phyloP scores from a whole-genome alignment of 164 flowering plant species.

The Berberis thunbergii region DNA sequence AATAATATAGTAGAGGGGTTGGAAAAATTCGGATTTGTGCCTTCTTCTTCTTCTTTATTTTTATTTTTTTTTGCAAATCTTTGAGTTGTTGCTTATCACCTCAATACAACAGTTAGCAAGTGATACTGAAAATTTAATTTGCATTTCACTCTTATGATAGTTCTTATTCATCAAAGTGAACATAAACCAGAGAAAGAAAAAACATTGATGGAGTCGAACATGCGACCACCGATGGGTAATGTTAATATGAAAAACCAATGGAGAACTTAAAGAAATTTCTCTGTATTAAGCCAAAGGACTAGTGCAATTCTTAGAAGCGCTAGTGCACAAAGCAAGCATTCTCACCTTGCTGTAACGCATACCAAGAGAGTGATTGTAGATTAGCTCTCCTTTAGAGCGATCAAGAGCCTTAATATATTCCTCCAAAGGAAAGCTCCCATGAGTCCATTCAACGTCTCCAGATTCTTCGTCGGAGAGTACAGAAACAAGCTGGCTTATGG shows the following conservation, averaged over 20 bases:
- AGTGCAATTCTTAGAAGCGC: not conserved
- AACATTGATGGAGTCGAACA: no score
- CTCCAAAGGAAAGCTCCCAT: conserved; percentile 83
- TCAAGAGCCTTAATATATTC: conserved; percentile 85
- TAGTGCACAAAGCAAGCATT: conserved; percentile 7
- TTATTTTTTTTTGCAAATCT: no score
- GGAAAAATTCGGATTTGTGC: no score
- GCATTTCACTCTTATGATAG: no score
- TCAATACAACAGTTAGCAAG: no score
- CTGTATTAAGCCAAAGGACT: not conserved
- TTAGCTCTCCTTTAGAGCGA: conserved; percentile 76
- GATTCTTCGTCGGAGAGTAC: conserved; percentile 54
- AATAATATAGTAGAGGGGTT: no score
- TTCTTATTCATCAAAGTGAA: no score
- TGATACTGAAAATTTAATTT: no score
- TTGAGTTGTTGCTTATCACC: no score
- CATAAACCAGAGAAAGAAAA: no score
- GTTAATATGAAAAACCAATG: not conserved
- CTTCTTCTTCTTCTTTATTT: no score
- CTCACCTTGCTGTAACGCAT: conserved; percentile 87
- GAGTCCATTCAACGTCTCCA: conserved; percentile 73
- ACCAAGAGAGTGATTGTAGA: conserved; percentile 82
- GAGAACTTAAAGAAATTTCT: not conserved
- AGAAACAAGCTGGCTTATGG: conserved; percentile 46
- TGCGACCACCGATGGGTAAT: no score